Evolutionary conservation across 176 grass and related monocot species (phyloP), one percentile per base, ranked within the genome.

Genomic region (Carex cristatella): DNA sequence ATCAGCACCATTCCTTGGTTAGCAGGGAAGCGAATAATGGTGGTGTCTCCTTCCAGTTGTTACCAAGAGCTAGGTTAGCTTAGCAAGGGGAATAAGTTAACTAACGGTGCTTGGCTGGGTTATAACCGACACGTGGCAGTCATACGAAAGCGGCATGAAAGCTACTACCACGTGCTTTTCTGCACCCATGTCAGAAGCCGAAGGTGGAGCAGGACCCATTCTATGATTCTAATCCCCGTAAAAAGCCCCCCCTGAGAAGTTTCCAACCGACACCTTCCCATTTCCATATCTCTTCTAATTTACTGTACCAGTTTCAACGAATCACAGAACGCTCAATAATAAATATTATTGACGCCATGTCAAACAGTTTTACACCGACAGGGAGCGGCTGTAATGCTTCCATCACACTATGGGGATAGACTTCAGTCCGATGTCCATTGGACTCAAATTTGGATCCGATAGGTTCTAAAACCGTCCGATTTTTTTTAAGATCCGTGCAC

Each of bases 161-260:
- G 86, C 87, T 79, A 87, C 84, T 42, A 73, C 67, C 91, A 95
- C 87, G 89, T 95, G 94, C 84, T 87, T 65, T 80, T 81, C 75
- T 75, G 91, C 89, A 87, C 79, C 16, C 37, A 91, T 91, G 94
- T 95, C 94, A 91, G 94, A 94, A 81, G 10, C 67, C 80, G 84
- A 86, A 86, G 84, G 28, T 76, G 75, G 90, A 90, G 85, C 83
- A 85, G n/a, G 86, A 86, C 80, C 83, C 83, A 28, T 65, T 42
- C 10, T 51, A 51, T 51, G 48, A 51, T 51, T 51, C 38, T 1
- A 51, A 65, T 76, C 55, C 65, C 32, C 32, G 44, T 14, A n/a
- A 44, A 67, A 72, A 40, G 2, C 51, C 56, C 23, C 23, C 10
- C 46, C 77, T 55, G 44, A 32, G 74, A 95, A 92, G 88, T 86